Base-by-base conservation (phyloP, 352 stramenopile species). In the Globisporangium lucens region DNA sequence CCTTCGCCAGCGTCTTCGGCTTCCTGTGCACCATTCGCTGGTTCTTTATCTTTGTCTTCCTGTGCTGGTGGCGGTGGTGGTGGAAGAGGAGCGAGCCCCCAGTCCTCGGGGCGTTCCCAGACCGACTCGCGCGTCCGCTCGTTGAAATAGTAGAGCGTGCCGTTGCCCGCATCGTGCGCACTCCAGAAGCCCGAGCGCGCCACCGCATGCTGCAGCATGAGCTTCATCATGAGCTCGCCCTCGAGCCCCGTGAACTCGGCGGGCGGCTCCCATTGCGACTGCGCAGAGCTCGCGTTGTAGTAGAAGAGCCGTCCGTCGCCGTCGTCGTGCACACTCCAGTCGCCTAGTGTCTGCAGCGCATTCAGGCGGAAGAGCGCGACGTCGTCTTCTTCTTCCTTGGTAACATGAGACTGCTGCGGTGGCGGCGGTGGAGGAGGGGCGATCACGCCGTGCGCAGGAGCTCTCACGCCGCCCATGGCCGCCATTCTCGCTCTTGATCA, bases 121-220 rank as follows among this genome's bases (percentile, higher is more conserved):
- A 83, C 75, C 1, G 85, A 93, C 59, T 71, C 72, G 15, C 81
- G 79, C 6, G 83, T 89, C 63, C 84, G 87, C 5, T 81, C 66
- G 55, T 95, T 89, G 61, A 93, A 93, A 66, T 93, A 95, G 61
- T 93, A 95, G 27, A 93, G 65, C 49, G 84, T 89, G 2, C 80
- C 87, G 36, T 89, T 84, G 29, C 83, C 85, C 0, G 85, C 70
- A 51, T 91, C 83, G 57, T 93, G 85, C 13, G 82, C 87, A 8
- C 75, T 90, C 87, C 87, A 95, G n/a, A 61, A 58, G 13, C 80
- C 82, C 0, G 80, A 93, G 61, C 77, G 80, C 61, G 79, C 87
- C 17, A 93, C 69, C 0, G 85, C 83, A 33, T 87, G 74, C 65
- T 90, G 73, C 61, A 95, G 72, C 85, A 95, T 95, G 27, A 92